Base-by-base conservation (phyloP, 2,329 filamentous ascomycete genomes). In the Diplodia scrobiculata region DNA sequence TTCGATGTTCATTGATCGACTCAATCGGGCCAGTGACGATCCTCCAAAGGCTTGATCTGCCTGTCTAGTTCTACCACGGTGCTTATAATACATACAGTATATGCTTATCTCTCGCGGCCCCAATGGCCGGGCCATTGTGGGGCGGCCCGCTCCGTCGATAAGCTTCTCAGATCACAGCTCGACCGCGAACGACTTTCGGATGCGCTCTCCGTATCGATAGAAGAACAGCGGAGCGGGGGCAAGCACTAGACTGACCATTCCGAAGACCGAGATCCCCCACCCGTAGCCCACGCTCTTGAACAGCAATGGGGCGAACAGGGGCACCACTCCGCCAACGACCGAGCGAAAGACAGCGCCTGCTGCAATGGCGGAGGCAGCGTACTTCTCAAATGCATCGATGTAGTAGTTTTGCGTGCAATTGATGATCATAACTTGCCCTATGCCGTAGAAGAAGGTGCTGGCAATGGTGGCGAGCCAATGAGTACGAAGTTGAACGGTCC, bases 381-480 rank as follows among this genome's bases (percentile, higher is more conserved):
- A 83, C 70, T 78, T 77, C 67, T 83, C 81, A 66, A 83, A 84
- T 25, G 78, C 77, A 69, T 84, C 82, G 54, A 84, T 84, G 70
- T 83, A 84, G 71, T 84, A 84, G 63, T 85, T 85, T 63, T 85
- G 83, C 17, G 82, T 82, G 13, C 77, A 78, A 65, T 84, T 84
- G 64, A 84, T 73, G 34, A 84, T 83, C 69, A 82, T 80, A 11
- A 85, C 81, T 65, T 84, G 82, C 2, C 83, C 82, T 19, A 84
- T 76, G 13, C 82, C 83, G 68, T 83, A 84, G 71, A 81, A 81
- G 69, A 79, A 82, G 0, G 79, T 82, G 2, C 77, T 73, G 0
- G 76, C 70, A 38, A 82, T 78, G 5, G 77, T 74, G 1, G 75
- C 76, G 34, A 75, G 70, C 80, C 80, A 83, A 63, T 79, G 79